These are phyloP conservation scores for Berberis vulgaris DNA, from an alignment of 164 flowering plant species.

Conservation along the genomic window DNA sequence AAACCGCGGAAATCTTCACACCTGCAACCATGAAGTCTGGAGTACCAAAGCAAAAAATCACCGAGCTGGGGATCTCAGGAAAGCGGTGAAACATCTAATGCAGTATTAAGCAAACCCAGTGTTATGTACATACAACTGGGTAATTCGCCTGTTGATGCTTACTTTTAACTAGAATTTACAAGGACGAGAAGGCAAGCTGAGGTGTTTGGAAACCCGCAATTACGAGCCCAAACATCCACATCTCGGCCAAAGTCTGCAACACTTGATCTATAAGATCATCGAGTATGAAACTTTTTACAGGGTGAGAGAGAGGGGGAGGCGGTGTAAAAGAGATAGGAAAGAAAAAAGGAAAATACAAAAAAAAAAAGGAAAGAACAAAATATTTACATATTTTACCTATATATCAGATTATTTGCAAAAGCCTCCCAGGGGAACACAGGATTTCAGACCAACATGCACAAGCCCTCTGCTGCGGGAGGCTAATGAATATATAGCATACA, in stretches of 20 bases:
- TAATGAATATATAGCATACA: slow-evolving; percentile 55
- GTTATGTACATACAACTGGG: too few relatives aligned
- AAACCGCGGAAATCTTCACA: too few relatives aligned
- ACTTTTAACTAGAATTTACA: too few relatives aligned
- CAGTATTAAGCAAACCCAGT: too few relatives aligned
- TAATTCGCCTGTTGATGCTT: too few relatives aligned
- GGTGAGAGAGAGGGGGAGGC: too few relatives aligned
- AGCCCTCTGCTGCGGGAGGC: slow-evolving; percentile 38
- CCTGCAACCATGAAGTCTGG: too few relatives aligned
- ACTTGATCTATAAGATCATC: slow-evolving; percentile 6
- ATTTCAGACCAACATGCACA: slow-evolving; percentile 14
- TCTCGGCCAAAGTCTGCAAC: not conserved
- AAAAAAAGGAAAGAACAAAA: not conserved
- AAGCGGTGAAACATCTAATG: too few relatives aligned
- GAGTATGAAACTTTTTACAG: slow-evolving; percentile 6
- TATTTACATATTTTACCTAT: slow-evolving; percentile 34
- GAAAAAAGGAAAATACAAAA: not conserved
- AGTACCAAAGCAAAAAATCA: too few relatives aligned
- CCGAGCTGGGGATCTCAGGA: too few relatives aligned
- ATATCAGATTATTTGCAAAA: slow-evolving; percentile 23
- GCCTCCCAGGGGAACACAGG: slow-evolving; percentile 21
- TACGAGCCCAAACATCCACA: not conserved
- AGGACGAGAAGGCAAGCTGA: too few relatives aligned
- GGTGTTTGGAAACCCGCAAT: not conserved
- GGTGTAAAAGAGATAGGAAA: too few relatives aligned